Evolutionary conservation across 306 rosid species (phyloP).

Genomic region (Purshia tridentata): DNA sequence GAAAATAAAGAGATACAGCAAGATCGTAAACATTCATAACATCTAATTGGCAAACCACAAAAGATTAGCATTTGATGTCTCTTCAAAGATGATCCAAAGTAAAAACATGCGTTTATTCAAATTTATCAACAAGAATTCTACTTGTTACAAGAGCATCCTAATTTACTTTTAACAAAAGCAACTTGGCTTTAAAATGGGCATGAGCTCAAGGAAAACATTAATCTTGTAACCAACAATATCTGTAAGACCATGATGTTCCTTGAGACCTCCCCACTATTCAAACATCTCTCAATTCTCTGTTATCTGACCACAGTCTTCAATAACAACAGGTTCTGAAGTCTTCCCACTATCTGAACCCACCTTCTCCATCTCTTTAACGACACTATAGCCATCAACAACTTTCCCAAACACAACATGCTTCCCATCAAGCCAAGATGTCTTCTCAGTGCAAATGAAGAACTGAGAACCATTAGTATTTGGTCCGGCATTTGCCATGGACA

Average conservation of each 20-base stretch:
- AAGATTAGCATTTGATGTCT: neutral
- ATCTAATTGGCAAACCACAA: neutral
- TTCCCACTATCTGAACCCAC: constrained; percentile 61
- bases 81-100: neutral
- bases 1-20: too few species aligned
- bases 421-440: constrained; percentile 77
- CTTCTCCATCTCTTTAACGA: constrained; percentile 75
- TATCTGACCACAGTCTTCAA: constrained; percentile 80
- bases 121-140: neutral
- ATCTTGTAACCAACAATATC: neutral
- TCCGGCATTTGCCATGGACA: constrained; percentile 93
- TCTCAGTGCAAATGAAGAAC: constrained; percentile 65
- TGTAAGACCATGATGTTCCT: neutral
- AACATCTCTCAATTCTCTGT: neutral
- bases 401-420: constrained; percentile 94
- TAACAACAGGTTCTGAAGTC: constrained; percentile 55
- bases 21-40: neutral
- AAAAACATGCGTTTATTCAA: neutral
- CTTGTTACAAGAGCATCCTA: neutral
- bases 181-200: too few species aligned
- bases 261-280: neutral
- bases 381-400: constrained; percentile 65
- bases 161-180: too few species aligned
- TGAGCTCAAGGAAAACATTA: too few species aligned
- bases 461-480: constrained; percentile 78